Conservation (phyloP, 2,329 filamentous ascomycete genomes). For the Aureobasidium uvarum region DNA sequence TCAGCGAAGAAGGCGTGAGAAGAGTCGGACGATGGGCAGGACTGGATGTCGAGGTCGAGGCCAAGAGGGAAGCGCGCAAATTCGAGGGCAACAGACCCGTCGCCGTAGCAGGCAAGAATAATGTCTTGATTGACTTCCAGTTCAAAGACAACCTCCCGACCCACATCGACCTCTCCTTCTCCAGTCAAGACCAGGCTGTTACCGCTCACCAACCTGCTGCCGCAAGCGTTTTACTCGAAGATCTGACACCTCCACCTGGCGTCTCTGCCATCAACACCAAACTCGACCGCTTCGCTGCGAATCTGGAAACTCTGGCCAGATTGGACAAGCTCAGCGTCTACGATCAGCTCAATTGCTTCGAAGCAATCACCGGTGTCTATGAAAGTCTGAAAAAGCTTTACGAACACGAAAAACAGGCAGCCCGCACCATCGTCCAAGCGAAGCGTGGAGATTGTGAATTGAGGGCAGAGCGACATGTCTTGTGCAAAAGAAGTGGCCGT, state of each 20-base stretch:
- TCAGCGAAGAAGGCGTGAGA: constrained; percentile 74
- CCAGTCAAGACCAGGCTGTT: constrained; percentile 58
- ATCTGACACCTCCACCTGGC: constrained; percentile 59
- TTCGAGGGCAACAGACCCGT: constrained; percentile 38
- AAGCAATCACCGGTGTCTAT: constrained; percentile 72
- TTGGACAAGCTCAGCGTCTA: constrained; percentile 70
- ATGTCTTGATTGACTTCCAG: constrained; percentile 38
- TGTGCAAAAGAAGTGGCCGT: constrained; percentile 68
- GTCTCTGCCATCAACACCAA: constrained; percentile 68
- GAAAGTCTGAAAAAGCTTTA: constrained; percentile 68
- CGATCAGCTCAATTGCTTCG: constrained; percentile 70
- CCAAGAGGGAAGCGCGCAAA: constrained; percentile 30
- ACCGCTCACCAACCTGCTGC: constrained; percentile 61
- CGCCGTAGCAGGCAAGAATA: constrained; percentile 39
- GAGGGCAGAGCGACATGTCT: constrained; percentile 56
- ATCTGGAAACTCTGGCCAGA: constrained; percentile 66
- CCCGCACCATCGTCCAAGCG: constrained; percentile 48
- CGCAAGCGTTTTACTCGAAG: constrained; percentile 62
- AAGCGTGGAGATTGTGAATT: constrained; percentile 47
- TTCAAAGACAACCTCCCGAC: constrained; percentile 41
- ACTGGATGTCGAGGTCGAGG: constrained; percentile 49
- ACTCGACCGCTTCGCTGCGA: constrained; percentile 67
- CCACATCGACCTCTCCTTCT: constrained; percentile 62
- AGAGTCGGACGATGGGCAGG: constrained; percentile 66
- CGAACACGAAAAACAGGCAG: constrained; percentile 63